Percentiles rank a stretch among this genome's conserved stretches.
Conservation (phyloP, 2,329 filamentous ascomycete species). For the Paecilomyces formosus region DNA sequence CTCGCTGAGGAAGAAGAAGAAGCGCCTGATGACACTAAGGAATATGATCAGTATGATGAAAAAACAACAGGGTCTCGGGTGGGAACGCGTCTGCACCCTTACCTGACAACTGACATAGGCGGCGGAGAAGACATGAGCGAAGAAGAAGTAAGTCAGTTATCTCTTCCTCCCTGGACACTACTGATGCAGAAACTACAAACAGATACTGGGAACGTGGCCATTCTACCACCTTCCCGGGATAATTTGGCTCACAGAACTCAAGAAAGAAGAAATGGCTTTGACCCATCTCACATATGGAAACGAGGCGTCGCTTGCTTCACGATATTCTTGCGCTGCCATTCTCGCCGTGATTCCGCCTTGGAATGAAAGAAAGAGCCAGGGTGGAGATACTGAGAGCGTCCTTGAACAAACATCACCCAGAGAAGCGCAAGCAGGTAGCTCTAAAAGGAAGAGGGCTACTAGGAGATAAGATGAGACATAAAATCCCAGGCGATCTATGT, state of each 20-base stretch:
- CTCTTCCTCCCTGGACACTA: neutral
- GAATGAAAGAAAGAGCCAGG: neutral
- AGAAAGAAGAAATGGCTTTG: conserved; percentile 13
- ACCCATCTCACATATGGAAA: conserved; percentile 16
- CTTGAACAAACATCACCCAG: neutral
- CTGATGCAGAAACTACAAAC: neutral
- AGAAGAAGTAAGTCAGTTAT: neutral
- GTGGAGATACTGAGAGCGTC: neutral
- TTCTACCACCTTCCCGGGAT: conserved; percentile 6
- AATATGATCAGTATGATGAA: neutral
- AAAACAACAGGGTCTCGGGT: neutral
- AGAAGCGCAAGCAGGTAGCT: neutral
- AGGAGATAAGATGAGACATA: neutral
- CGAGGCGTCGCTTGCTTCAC: conserved; percentile 4
- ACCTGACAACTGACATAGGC: neutral
- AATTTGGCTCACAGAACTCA: conserved; percentile 15
- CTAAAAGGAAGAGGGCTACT: neutral
- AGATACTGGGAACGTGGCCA: conserved; percentile 9
- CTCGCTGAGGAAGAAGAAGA: neutral
- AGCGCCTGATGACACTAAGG: neutral
- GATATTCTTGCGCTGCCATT: conserved; percentile 16
- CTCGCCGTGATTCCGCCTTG: conserved; percentile 15
- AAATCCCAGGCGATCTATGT: neutral
- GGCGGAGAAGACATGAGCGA: neutral
- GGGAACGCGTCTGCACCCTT: neutral